Evolutionary conservation across 1,284 basidiomycete species (phyloP).

Genomic region (Puccinia triticina): DNA sequence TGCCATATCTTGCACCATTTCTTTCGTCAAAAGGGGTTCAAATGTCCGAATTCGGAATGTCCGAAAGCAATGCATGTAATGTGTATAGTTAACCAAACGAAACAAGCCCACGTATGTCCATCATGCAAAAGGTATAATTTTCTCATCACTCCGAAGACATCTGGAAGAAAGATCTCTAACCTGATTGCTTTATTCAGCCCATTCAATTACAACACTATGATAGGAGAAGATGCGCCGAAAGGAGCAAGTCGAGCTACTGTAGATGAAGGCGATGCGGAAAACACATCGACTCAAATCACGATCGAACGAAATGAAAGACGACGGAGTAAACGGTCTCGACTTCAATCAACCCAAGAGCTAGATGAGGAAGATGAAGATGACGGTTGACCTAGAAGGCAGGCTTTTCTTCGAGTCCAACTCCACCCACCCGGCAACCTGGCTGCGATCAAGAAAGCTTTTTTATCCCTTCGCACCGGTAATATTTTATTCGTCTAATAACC

Average conservation of each 20-base stretch:
- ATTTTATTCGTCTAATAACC: too few species aligned
- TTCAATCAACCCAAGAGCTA: not conserved
- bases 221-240: constrained; percentile 33
- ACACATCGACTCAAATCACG: not conserved
- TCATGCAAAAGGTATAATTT: constrained; percentile 24
- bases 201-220: constrained; percentile 18
- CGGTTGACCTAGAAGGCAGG: not conserved
- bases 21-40: constrained; percentile 3
- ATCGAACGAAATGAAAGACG: not conserved
- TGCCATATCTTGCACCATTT: not conserved
- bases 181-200: not conserved
- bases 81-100: constrained; percentile 25
- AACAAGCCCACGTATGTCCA: constrained; percentile 29
- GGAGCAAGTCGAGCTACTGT: not conserved
- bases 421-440: too few species aligned
- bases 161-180: too few species aligned
- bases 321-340: not conserved
- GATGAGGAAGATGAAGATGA: constrained; percentile 5
- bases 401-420: not conserved
- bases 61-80: constrained; percentile 36
- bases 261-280: constrained; percentile 8
- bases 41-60: constrained; percentile 35
- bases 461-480: too few species aligned
- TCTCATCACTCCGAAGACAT: not conserved
- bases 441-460: not conserved